Evolutionary conservation across 768 basidiomycete species (phyloP).

Genomic region (Suillus sp.): DNA sequence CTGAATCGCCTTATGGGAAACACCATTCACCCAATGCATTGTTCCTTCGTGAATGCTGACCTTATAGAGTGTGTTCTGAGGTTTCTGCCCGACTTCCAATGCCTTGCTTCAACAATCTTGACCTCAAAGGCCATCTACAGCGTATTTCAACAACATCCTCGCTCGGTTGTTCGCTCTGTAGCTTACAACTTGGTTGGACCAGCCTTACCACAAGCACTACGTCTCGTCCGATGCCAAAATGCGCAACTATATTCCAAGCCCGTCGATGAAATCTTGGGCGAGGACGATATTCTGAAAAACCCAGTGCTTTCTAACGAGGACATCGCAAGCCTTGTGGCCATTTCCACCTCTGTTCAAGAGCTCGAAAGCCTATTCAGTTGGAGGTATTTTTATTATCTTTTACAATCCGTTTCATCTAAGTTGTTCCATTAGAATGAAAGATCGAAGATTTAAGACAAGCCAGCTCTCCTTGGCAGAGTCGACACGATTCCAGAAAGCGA

Average conservation of each 20-base stretch:
- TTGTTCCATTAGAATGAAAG: conserved; percentile 35
- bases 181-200: conserved; percentile 33
- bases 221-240: conserved; percentile 23
- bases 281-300: conserved; percentile 15
- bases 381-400: conserved; percentile 29
- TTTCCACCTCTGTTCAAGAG: conserved; percentile 26
- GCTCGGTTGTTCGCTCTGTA: conserved; percentile 33
- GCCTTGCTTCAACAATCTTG: conserved; percentile 28
- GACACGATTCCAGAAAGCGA: conserved; percentile 29
- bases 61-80: conserved; percentile 34
- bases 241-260: conserved; percentile 3
- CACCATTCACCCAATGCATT: conserved; percentile 1
- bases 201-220: conserved; percentile 35
- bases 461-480: conserved; percentile 36
- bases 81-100: conserved; percentile 31
- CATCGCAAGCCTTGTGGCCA: conserved; percentile 23
- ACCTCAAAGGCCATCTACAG: conserved; percentile 35
- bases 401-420: not conserved
- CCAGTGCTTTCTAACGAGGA: conserved; percentile 25
- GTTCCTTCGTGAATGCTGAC: conserved; percentile 33
- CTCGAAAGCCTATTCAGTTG: conserved; percentile 44
- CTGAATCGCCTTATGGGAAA: conserved; percentile 2
- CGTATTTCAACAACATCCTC: conserved; percentile 32
- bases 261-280: not conserved
- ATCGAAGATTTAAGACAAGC: conserved; percentile 35